phyloP scores from a whole-genome alignment of 2,329 filamentous ascomycete genomes.

The Botryotinia convoluta region DNA sequence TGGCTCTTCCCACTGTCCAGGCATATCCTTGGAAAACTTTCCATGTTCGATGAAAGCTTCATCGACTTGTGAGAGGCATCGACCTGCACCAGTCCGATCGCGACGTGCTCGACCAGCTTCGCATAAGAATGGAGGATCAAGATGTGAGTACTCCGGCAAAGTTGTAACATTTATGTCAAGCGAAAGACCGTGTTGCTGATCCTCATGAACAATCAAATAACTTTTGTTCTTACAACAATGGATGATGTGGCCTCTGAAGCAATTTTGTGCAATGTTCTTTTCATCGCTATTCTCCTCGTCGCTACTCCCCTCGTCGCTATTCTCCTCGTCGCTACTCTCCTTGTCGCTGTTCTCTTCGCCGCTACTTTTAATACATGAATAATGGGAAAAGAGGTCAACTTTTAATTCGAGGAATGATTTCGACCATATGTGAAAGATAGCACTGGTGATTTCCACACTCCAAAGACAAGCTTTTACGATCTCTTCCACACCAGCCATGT shows the following conservation, averaged over 20 bases:
- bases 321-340: too few relatives aligned
- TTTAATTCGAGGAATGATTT: too few relatives aligned
- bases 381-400: neutral
- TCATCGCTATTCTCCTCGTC: too few relatives aligned
- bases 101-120: neutral
- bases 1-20: slow-evolving; percentile 16
- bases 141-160: slow-evolving; percentile 6
- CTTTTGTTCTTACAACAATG: neutral
- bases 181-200: neutral
- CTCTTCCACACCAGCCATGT: fast-evolving
- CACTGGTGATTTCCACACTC: neutral
- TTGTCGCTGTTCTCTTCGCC: too few relatives aligned
- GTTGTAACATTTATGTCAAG: neutral
- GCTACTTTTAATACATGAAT: neutral
- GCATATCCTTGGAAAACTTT: neutral
- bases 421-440: neutral
- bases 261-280: too few relatives aligned
- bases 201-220: neutral
- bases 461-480: neutral
- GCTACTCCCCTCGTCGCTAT: too few relatives aligned
- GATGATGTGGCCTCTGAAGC: neutral
- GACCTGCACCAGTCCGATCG: neutral
- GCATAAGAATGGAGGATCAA: slow-evolving; percentile 19
- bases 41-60: neutral
- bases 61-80: slow-evolving; percentile 11